Percentiles rank a stretch among this genome's conserved stretches.
phyloP scores from a whole-genome alignment of 805 yeast genomes.

The Suhomyces faveliae region DNA sequence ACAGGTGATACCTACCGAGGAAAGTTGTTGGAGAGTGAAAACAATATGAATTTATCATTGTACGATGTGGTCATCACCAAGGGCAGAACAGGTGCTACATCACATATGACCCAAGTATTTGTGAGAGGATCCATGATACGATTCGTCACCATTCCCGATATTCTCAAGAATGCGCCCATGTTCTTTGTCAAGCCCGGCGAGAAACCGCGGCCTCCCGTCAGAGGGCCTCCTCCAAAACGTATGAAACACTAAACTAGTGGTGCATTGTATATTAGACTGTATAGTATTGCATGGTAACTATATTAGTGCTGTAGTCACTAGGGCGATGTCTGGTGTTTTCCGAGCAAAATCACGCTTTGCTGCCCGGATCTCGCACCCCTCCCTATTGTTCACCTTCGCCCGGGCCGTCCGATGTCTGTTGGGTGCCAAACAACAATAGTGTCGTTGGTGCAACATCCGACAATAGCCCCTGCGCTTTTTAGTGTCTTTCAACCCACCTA shows the following conservation, averaged over 20 bases:
- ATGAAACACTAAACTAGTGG: constrained; percentile 17
- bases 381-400: not conserved
- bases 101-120: constrained; percentile 80
- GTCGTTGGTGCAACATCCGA: not conserved
- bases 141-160: constrained; percentile 84
- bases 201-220: constrained; percentile 69
- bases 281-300: not conserved
- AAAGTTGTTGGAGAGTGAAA: constrained; percentile 81
- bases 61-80: constrained; percentile 79
- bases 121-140: constrained; percentile 89
- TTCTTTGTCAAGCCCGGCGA: constrained; percentile 57
- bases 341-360: not conserved
- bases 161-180: constrained; percentile 86
- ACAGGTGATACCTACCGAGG: constrained; percentile 90
- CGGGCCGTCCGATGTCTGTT: not conserved
- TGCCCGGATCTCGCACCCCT: not conserved
- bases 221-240: constrained; percentile 41
- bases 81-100: constrained; percentile 61
- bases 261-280: constrained; percentile 1
- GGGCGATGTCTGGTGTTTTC: not conserved
- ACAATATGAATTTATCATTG: constrained; percentile 89
- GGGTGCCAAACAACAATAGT: not conserved
- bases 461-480: not conserved
- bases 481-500: not conserved
- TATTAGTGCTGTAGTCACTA: not conserved